phyloP scores from a whole-genome alignment of 352 stramenopile species.

The Phytophthora tentaculata region DNA sequence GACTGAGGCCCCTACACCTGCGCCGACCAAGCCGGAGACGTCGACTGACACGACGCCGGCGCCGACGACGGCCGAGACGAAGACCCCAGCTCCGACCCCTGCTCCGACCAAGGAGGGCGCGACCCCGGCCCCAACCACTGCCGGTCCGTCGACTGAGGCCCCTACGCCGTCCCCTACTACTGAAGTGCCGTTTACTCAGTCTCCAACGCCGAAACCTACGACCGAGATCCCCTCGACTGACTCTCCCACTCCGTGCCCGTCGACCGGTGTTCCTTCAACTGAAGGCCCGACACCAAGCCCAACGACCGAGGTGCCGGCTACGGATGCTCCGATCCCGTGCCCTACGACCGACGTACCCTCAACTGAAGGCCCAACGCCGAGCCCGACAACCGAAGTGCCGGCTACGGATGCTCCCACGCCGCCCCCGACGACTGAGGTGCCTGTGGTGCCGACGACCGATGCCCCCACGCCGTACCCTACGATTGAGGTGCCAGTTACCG shows the following conservation, averaged over 20 bases:
- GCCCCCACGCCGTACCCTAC: conserved; percentile 21
- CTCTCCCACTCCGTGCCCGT: conserved; percentile 18
- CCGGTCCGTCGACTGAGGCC: conserved; percentile 17
- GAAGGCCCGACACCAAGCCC: conserved; percentile 18
- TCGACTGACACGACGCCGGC: conserved; percentile 2
- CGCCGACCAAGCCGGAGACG: conserved; percentile 5
- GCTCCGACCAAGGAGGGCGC: conserved; percentile 13
- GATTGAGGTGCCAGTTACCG: conserved; percentile 11
- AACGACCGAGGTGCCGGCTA: conserved; percentile 7
- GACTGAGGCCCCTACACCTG: conserved; percentile 7
- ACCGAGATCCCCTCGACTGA: conserved; percentile 8
- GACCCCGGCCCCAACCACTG: conserved; percentile 31
- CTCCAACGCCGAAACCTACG: conserved; percentile 21
- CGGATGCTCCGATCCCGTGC: conserved; percentile 21
- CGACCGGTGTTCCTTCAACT: conserved; percentile 3
- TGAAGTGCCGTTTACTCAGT: conserved; percentile 11
- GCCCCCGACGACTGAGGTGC: conserved; percentile 11
- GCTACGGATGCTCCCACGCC: conserved; percentile 12
- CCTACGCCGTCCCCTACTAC: conserved; percentile 27
- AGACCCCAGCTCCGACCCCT: background rate
- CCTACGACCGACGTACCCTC: conserved; percentile 11
- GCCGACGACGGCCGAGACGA: conserved; percentile 3
- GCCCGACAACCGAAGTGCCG: conserved; percentile 12
- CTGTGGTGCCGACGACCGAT: conserved; percentile 6
- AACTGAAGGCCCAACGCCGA: conserved; percentile 18